These are phyloP conservation scores for Talaromyces piceae DNA, from an alignment of 2,329 filamentous ascomycete genomes.

Conservation along the genomic window DNA sequence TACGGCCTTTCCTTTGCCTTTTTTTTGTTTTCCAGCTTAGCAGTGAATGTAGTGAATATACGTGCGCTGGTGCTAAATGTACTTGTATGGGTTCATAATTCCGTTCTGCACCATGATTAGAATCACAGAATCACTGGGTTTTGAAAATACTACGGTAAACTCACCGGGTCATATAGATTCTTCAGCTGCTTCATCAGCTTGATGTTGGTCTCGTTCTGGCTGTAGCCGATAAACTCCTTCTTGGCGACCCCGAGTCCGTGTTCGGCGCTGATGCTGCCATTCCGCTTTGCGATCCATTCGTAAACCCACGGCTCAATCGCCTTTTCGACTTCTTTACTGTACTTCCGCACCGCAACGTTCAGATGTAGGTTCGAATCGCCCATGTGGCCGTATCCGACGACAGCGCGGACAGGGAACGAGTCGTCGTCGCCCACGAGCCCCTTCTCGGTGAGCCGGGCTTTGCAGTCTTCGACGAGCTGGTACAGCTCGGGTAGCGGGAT, in stretches of 20 bases:
- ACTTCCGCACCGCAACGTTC: conserved; percentile 75
- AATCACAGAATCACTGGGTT: no score
- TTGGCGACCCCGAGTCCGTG: conserved; percentile 91
- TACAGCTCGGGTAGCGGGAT: conserved; percentile 87
- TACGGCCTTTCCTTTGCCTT: no score
- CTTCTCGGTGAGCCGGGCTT: conserved; percentile 61
- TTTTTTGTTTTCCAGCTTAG: no score
- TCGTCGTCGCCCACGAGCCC: conserved; percentile 72
- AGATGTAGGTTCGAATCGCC: conserved; percentile 93
- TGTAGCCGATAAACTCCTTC: conserved; percentile 93
- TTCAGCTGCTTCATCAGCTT: conserved; percentile 93
- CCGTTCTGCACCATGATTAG: conserved; percentile 59
- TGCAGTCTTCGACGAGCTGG: conserved; percentile 76
- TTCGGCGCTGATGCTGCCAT: conserved; percentile 93
- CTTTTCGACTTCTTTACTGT: conserved; percentile 81
- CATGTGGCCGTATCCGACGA: conserved; percentile 98
- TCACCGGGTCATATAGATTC: conserved; percentile 85
- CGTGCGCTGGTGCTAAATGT: conserved; percentile 47
- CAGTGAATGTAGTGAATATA: background rate
- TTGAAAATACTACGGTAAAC: conserved; percentile 31
- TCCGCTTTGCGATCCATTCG: conserved; percentile 84
- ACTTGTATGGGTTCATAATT: conserved; percentile 99
- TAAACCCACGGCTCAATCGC: conserved; percentile 91
- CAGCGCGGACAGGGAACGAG: conserved; percentile 71
- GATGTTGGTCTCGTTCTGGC: conserved; percentile 78